phyloP scores from a whole-genome alignment of 2,329 filamentous ascomycete genomes.

The Penicillium janthinellum region DNA sequence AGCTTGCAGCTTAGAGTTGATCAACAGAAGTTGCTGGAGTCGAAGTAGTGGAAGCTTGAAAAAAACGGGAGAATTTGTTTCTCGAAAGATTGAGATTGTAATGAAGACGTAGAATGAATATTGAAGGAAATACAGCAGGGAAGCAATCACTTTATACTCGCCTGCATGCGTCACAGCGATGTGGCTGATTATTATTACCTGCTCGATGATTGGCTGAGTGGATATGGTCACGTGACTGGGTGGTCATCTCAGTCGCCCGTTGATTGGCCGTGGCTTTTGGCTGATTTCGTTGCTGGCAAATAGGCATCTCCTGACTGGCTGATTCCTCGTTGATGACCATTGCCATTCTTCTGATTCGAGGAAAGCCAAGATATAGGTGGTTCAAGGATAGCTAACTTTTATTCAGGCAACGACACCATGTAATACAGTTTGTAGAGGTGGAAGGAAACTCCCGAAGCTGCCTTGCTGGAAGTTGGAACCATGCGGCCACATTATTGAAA shows the following conservation, averaged over 20 bases:
- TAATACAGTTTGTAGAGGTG: neutral
- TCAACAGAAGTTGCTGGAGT: neutral
- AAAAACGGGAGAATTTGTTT: neutral
- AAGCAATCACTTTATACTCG: slow-evolving; percentile 4
- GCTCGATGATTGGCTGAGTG: slow-evolving; percentile 28
- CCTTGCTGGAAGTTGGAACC: no score
- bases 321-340: slow-evolving; percentile 14
- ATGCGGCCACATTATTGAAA: neutral
- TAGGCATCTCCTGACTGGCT: slow-evolving; percentile 5
- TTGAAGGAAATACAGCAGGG: neutral
- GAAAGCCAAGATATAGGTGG: neutral
- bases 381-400: neutral
- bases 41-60: neutral
- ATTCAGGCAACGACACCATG: neutral
- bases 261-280: slow-evolving; percentile 16
- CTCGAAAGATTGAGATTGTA: neutral
- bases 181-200: slow-evolving; percentile 30
- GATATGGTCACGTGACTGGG: neutral
- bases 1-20: neutral
- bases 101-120: neutral
- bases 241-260: neutral
- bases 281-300: neutral
- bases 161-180: slow-evolving; percentile 21
- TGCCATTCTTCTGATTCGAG: slow-evolving; percentile 16
- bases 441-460: neutral